phyloP scores from a whole-genome alignment of 768 basidiomycete genomes.

The Kwoniella sp. region DNA sequence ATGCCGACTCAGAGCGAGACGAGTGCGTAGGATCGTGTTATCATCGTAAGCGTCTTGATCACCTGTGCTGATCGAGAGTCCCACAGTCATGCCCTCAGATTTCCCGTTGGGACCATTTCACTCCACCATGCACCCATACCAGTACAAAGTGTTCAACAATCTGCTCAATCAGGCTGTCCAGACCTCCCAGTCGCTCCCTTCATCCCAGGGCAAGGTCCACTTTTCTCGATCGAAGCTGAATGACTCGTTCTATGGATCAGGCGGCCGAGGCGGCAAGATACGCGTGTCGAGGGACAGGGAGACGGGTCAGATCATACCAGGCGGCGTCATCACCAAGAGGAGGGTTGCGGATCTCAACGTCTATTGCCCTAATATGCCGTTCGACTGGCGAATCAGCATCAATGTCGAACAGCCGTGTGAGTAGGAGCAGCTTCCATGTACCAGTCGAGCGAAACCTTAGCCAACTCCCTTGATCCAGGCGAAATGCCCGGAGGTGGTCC shows the following conservation, averaged over 20 bases:
- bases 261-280: conserved; percentile 57
- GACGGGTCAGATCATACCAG: conserved; percentile 62
- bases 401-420: conserved; percentile 90
- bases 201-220: conserved; percentile 55
- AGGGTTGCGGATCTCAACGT: conserved; percentile 84
- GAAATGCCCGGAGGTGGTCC: conserved; percentile 28
- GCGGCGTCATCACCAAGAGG: conserved; percentile 63
- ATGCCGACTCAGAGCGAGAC: conserved; percentile 37
- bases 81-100: conserved; percentile 65
- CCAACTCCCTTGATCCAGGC: conserved; percentile 23
- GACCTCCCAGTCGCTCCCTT: conserved; percentile 55
- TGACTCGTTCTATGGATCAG: conserved; percentile 65
- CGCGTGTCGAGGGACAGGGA: conserved; percentile 81
- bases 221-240: conserved; percentile 74
- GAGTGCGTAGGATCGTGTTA: conserved; percentile 37
- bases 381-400: conserved; percentile 91
- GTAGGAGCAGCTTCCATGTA: too few species aligned
- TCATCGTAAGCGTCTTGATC: too few species aligned
- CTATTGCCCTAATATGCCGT: conserved; percentile 69
- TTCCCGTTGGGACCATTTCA: conserved; percentile 69
- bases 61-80: background rate
- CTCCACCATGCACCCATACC: conserved; percentile 79
- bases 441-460: too few species aligned
- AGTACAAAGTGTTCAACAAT: conserved; percentile 80
- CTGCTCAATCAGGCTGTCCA: conserved; percentile 71